phyloP scores from a whole-genome alignment of 371 early-diverging fungal species.

The Mucor piriformis region DNA sequence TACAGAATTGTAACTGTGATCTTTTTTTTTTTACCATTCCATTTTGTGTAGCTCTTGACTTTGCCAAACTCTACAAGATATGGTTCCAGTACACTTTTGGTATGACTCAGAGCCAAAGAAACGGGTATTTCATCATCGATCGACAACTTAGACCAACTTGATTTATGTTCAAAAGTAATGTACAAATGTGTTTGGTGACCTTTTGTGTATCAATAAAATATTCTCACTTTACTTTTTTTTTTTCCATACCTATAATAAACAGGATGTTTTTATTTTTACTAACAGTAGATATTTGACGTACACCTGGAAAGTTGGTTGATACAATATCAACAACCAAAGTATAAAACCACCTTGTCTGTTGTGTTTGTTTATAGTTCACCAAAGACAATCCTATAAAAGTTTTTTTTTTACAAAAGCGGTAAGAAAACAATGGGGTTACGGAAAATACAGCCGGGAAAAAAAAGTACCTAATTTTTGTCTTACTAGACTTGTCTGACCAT shows the following conservation, averaged over 20 bases:
- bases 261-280: constrained; percentile 29
- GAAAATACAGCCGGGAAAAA: neutral
- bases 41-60: constrained; percentile 28
- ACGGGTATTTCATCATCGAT: constrained; percentile 38
- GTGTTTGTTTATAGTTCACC: neutral
- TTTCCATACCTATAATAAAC: constrained; percentile 32
- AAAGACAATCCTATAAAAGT: neutral
- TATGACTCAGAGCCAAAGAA: constrained; percentile 22
- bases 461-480: constrained; percentile 44
- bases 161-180: constrained; percentile 36
- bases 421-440: too few relatives aligned
- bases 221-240: neutral
- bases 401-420: neutral
- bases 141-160: constrained; percentile 37
- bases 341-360: constrained; percentile 28
- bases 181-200: constrained; percentile 36
- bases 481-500: constrained; percentile 35
- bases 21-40: constrained; percentile 30
- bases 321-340: constrained; percentile 30
- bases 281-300: constrained; percentile 28
- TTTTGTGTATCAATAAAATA: constrained; percentile 6
- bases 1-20: neutral
- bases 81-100: constrained; percentile 35
- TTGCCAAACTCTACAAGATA: constrained; percentile 32
- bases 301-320: constrained; percentile 32